phyloP scores from a whole-genome alignment of 129 eudicot species.

The Arctium minus region DNA sequence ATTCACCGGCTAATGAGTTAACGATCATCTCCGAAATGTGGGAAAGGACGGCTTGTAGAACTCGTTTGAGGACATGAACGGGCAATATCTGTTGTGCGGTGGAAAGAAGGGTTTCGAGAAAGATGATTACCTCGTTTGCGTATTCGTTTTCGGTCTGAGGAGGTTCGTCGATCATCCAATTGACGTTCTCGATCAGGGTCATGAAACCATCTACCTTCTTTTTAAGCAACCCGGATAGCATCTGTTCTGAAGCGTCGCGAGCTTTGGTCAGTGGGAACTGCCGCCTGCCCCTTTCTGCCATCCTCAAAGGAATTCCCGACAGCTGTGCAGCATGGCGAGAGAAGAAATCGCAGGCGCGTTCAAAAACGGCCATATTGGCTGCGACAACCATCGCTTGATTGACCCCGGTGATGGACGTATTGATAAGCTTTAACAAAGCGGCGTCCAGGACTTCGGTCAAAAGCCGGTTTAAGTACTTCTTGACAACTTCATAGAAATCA shows the following conservation, averaged over 20 bases:
- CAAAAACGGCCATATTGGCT: slow-evolving; percentile 95
- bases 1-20: slow-evolving; percentile 69
- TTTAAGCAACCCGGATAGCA: slow-evolving; percentile 80
- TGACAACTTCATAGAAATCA: slow-evolving; percentile 91
- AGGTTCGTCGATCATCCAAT: slow-evolving; percentile 94
- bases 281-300: slow-evolving; percentile 86
- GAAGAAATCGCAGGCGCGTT: slow-evolving; percentile 96
- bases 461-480: slow-evolving; percentile 86
- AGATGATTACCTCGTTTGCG: slow-evolving; percentile 87
- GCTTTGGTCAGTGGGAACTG: slow-evolving; percentile 78
- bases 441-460: slow-evolving; percentile 87
- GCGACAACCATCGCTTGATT: slow-evolving; percentile 98
- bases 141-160: slow-evolving; percentile 85
- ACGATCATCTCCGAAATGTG: slow-evolving; percentile 84
- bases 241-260: slow-evolving; percentile 90
- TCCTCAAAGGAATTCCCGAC: slow-evolving; percentile 81
- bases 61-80: slow-evolving; percentile 72
- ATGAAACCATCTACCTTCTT: slow-evolving; percentile 92
- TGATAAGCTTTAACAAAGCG: slow-evolving; percentile 65
- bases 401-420: slow-evolving; percentile 65
- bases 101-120: slow-evolving; percentile 86
- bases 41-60: slow-evolving; percentile 72
- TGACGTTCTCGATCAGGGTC: slow-evolving; percentile 80
- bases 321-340: slow-evolving; percentile 97
- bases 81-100: slow-evolving; percentile 97